phyloP scores from a whole-genome alignment of 805 yeast genomes.

The Wickerhamomyces alni region DNA sequence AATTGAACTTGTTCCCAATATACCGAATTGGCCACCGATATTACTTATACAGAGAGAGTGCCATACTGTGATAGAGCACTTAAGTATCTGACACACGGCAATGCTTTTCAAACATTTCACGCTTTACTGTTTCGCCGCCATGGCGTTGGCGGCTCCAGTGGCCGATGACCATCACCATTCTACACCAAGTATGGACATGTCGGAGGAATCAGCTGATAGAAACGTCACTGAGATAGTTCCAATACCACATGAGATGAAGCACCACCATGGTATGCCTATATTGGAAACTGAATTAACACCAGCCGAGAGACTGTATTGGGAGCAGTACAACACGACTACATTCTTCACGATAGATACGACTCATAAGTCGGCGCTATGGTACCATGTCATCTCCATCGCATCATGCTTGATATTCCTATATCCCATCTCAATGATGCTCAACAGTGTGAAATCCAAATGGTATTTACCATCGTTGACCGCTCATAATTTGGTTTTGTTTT shows the following conservation, averaged over 20 bases:
- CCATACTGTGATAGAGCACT: too few species aligned
- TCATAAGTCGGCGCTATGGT: conserved; percentile 43
- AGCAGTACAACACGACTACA: conserved; percentile 67
- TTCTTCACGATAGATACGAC: conserved; percentile 53
- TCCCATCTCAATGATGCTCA: conserved; percentile 63
- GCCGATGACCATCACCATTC: conserved; percentile 19
- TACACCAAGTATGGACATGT: conserved; percentile 16
- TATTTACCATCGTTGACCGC: conserved; percentile 49
- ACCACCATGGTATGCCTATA: conserved; percentile 71
- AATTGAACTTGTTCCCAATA: too few species aligned
- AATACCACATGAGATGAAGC: conserved; percentile 39
- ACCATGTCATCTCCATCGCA: conserved; percentile 45
- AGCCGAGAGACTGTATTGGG: conserved; percentile 75
- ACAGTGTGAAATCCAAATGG: conserved; percentile 53
- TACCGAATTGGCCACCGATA: too few species aligned
- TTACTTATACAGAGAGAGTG: too few species aligned
- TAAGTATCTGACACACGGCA: neutral
- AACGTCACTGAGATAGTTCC: conserved; percentile 26
- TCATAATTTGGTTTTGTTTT: conserved; percentile 39
- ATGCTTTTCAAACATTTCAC: neutral
- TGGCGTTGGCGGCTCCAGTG: conserved; percentile 1
- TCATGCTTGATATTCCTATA: conserved; percentile 47
- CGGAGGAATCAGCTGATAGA: conserved; percentile 4
- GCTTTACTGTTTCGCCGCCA: neutral
- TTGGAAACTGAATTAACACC: conserved; percentile 59